These are phyloP conservation scores for Bretschneidera sinensis DNA, from an alignment of 345 rosid species.

Conservation along the genomic window DNA sequence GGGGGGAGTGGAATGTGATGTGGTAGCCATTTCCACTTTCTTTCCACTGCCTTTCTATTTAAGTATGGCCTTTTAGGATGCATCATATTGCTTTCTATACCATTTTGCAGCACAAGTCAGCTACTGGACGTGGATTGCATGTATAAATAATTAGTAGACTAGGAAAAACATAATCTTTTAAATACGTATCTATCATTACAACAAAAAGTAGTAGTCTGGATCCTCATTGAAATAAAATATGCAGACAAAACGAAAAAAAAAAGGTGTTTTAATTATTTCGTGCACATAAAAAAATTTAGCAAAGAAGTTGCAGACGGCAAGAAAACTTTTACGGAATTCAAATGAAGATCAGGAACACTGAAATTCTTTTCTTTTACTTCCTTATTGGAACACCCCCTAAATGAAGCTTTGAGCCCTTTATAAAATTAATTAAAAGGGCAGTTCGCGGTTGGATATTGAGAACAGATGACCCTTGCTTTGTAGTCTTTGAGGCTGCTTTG, in stretches of 20 bases:
- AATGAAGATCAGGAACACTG: no score
- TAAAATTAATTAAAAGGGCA: no score
- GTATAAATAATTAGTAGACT: background rate
- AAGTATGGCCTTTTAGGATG: background rate
- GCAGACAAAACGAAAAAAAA: background rate
- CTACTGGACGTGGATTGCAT: background rate
- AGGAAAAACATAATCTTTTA: background rate
- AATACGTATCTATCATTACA: slow-evolving; percentile 2
- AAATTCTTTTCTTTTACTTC: no score
- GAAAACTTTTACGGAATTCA: background rate
- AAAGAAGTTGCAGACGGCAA: background rate
- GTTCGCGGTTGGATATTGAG: no score
- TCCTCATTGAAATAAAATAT: background rate
- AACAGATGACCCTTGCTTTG: no score
- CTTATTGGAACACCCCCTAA: no score
- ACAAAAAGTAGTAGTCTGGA: background rate
- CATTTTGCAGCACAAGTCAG: background rate
- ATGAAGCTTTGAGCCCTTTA: no score
- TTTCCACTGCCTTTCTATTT: slow-evolving; percentile 1
- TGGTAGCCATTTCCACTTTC: slow-evolving; percentile 14
- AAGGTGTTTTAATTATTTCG: no score
- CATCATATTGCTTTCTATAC: background rate
- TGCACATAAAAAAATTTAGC: slow-evolving; percentile 1
- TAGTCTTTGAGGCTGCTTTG: no score
- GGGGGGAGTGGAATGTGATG: slow-evolving; percentile 23